Conservation (phyloP, 768 basidiomycete species). For the Porpolomopsis calyptriformis region DNA sequence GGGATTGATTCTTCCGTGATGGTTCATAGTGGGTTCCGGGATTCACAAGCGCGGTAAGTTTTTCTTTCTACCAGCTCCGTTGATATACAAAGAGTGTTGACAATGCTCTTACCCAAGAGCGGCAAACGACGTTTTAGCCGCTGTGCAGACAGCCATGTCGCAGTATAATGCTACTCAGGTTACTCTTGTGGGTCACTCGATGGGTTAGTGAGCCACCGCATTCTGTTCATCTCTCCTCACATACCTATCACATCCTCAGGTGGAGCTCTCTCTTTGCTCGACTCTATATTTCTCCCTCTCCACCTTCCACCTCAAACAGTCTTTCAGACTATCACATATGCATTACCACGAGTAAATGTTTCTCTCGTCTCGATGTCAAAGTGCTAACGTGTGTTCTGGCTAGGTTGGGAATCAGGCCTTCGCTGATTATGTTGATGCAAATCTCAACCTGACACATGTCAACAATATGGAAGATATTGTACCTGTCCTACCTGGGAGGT, state of each 20-base stretch:
- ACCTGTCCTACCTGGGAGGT: conserved; percentile 30
- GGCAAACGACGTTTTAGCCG: conserved; percentile 29
- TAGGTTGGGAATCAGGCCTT: conserved; percentile 56
- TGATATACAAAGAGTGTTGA: neutral
- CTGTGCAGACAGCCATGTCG: conserved; percentile 29
- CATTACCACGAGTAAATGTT: conserved; percentile 32
- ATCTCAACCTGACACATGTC: conserved; percentile 41
- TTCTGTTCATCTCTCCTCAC: neutral
- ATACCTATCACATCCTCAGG: conserved; percentile 18
- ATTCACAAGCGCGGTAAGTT: conserved; percentile 31
- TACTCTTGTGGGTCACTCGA: conserved; percentile 38
- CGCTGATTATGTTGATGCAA: conserved; percentile 48
- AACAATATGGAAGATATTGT: conserved; percentile 43
- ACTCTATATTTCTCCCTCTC: conserved; percentile 43
- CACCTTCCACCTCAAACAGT: conserved; percentile 30
- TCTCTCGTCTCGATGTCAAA: conserved; percentile 12
- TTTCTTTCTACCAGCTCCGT: conserved; percentile 3
- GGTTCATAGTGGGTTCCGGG: conserved; percentile 39
- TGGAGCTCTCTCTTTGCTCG: conserved; percentile 45
- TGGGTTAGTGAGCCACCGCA: conserved; percentile 19
- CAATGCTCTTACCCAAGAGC: conserved; percentile 28
- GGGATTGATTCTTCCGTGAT: conserved; percentile 29
- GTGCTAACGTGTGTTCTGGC: neutral
- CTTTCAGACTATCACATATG: conserved; percentile 29
- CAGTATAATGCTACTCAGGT: conserved; percentile 26